Conservation (phyloP, 129 eudicot genomes). For the Oenanthe sinensis region DNA sequence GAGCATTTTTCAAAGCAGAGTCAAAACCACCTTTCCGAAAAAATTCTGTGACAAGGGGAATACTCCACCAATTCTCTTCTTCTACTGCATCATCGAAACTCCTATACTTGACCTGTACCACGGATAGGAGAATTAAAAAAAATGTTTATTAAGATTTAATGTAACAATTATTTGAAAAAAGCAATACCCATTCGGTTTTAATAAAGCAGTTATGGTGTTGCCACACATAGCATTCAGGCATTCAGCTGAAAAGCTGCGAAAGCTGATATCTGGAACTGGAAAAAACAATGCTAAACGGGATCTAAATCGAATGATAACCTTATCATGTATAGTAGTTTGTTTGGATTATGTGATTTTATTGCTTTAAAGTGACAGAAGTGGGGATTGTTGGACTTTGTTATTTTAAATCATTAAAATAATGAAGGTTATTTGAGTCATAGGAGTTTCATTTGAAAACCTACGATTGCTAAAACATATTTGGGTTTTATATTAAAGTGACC, state of each 20-base stretch:
- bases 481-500: no score
- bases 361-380: neutral
- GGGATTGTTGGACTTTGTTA: neutral
- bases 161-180: neutral
- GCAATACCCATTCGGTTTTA: neutral
- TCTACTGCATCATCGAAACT: conserved; percentile 72
- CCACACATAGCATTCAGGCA: neutral
- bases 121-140: conserved; percentile 2
- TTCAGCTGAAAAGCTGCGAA: neutral
- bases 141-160: neutral
- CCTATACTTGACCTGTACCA: conserved; percentile 62
- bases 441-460: no score
- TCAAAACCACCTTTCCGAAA: conserved; percentile 63
- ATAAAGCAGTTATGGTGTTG: neutral
- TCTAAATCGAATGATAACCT: neutral
- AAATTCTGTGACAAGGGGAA: conserved; percentile 77
- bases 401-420: no score
- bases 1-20: conserved; percentile 55
- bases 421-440: no score
- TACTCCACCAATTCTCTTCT: conserved; percentile 72
- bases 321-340: neutral
- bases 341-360: neutral
- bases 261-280: neutral
- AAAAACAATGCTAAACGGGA: neutral
- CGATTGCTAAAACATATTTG: no score